phyloP scores from a whole-genome alignment of 768 basidiomycete species.

The Suillus clintonianus region DNA sequence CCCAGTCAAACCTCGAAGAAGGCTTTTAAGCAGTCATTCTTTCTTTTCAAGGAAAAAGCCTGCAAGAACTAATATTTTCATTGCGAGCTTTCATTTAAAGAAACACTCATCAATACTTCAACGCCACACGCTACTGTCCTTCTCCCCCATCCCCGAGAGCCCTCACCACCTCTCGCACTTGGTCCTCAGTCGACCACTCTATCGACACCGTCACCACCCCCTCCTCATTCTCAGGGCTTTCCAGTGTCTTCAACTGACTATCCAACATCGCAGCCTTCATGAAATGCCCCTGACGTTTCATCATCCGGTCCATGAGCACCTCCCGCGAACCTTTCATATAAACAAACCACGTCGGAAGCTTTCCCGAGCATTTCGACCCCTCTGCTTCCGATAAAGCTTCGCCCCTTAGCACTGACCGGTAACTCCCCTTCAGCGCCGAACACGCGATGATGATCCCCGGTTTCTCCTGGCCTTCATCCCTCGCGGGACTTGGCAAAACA shows the following conservation, averaged over 20 bases:
- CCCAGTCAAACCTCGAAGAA: too few relatives aligned
- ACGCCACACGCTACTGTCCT: neutral
- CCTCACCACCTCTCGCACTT: constrained; percentile 45
- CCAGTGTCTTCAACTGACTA: constrained; percentile 72
- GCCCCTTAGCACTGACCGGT: constrained; percentile 80
- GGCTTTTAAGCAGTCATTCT: too few relatives aligned
- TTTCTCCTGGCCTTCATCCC: constrained; percentile 2
- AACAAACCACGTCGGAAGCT: constrained; percentile 73
- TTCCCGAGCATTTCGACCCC: constrained; percentile 22
- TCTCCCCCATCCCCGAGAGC: neutral
- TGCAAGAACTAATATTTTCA: neutral
- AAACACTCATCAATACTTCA: neutral
- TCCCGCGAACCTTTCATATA: constrained; percentile 67
- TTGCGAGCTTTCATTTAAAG: neutral
- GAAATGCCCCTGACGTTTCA: constrained; percentile 68
- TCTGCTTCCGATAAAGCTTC: constrained; percentile 10
- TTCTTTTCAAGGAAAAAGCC: too few relatives aligned
- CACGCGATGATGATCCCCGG: constrained; percentile 81
- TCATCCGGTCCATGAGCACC: constrained; percentile 64
- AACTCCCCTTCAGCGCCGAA: constrained; percentile 79
- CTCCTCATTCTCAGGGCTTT: constrained; percentile 67
- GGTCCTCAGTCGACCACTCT: constrained; percentile 53
- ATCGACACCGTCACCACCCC: constrained; percentile 67
- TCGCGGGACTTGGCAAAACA: constrained; percentile 7
- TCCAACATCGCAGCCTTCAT: constrained; percentile 85